Conservation (phyloP, 2,329 filamentous ascomycete genomes). For the Cytospora piceae region DNA sequence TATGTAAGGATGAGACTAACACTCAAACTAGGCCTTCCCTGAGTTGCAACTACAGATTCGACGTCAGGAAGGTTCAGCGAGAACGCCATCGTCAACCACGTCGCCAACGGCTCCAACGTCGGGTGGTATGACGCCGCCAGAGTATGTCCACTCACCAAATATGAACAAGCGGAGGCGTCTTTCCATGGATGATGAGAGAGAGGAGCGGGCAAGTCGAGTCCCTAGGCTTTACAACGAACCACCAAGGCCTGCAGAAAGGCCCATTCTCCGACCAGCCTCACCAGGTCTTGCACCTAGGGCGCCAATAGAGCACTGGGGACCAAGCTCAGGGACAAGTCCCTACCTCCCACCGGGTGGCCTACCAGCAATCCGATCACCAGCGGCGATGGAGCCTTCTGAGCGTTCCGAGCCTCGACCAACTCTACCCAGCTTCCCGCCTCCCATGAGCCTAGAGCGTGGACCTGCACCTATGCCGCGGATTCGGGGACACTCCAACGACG, state of each 20-base stretch:
- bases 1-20: slow-evolving; percentile 29
- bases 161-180: slow-evolving; percentile 53
- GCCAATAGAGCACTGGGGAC: slow-evolving; percentile 43
- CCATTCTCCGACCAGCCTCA: slow-evolving; percentile 42
- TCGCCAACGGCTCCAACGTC: slow-evolving; percentile 41
- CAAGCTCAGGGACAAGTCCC: slow-evolving; percentile 41
- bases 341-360: slow-evolving; percentile 39
- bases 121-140: slow-evolving; percentile 44
- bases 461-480: slow-evolving; percentile 37
- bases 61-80: slow-evolving; percentile 39
- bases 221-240: slow-evolving; percentile 51
- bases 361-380: slow-evolving; percentile 38
- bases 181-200: slow-evolving; percentile 47
- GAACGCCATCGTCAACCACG: slow-evolving; percentile 40
- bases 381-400: slow-evolving; percentile 41
- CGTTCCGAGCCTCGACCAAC: slow-evolving; percentile 42
- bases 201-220: slow-evolving; percentile 49
- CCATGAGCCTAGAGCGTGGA: slow-evolving; percentile 44
- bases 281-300: slow-evolving; percentile 38
- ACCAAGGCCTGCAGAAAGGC: slow-evolving; percentile 35
- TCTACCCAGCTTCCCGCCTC: slow-evolving; percentile 47
- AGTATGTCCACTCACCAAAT: slow-evolving; percentile 55
- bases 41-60: slow-evolving; percentile 46
- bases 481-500: slow-evolving; percentile 42
- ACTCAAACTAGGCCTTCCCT: slow-evolving; percentile 46